A percentile compares a stretch with the other conserved stretches of the same genome.
These are phyloP conservation scores for Hyphopichia khmerensis DNA, from an alignment of 1,139 yeast genomes.

Conservation along the genomic window DNA sequence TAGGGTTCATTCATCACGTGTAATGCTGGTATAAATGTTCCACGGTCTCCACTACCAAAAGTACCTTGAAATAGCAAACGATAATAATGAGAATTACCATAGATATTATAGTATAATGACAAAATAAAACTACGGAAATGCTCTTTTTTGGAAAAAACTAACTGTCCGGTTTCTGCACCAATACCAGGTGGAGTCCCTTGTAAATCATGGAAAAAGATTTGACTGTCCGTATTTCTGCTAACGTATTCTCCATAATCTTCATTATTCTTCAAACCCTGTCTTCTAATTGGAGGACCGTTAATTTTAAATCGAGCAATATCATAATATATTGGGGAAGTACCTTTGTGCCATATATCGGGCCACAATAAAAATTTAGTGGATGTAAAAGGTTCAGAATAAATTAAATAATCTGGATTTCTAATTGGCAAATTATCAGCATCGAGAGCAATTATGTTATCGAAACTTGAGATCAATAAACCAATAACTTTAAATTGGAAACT, in stretches of 20 bases:
- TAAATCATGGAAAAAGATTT: conserved; percentile 18
- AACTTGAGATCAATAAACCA: conserved; percentile 21
- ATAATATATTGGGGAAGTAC: conserved; percentile 21
- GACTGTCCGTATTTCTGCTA: conserved; percentile 10
- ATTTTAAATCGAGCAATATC: conserved; percentile 20
- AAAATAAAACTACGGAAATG: conserved; percentile 21
- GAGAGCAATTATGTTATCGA: conserved; percentile 20
- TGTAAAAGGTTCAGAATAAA: conserved; percentile 15
- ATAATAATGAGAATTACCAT: conserved; percentile 21
- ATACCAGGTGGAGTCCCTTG: conserved; percentile 19
- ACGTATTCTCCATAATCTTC: conserved; percentile 13
- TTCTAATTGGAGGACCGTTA: conserved; percentile 15
- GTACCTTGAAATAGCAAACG: conserved; percentile 20
- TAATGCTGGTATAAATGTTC: conserved; percentile 26
- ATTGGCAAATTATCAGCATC: conserved; percentile 26
- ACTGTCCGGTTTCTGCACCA: conserved; percentile 22
- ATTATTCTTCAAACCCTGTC: conserved; percentile 20
- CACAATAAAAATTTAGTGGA: conserved; percentile 19
- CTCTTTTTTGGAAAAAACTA: conserved; percentile 21
- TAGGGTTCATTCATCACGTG: conserved; percentile 24
- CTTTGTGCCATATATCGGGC: conserved; percentile 27
- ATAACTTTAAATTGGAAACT: conserved; percentile 21
- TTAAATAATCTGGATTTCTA: conserved; percentile 19
- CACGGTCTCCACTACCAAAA: conserved; percentile 22
- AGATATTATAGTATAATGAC: conserved; percentile 23